Evolutionary conservation across 192 early-diverging fungal genomes (phyloP), one percentile per base, ranked within the genome.

Genomic region (Coemansia brasiliensis): DNA sequence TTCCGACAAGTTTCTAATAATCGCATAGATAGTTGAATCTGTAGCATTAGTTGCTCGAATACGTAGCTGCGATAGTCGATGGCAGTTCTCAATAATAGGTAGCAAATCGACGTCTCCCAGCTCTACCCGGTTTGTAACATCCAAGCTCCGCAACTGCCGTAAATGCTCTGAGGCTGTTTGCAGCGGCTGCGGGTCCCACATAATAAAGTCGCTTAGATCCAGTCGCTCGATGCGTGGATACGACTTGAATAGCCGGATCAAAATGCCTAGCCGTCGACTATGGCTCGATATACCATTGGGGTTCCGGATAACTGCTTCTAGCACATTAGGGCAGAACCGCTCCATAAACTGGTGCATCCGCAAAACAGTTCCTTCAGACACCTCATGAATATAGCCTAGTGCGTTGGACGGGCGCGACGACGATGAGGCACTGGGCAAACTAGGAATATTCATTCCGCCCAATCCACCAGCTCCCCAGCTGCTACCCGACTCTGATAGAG

Each of bases 331-430:
- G 22, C 78, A 80, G 64, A 60, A 80, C 35, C 64, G 56, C 68
- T 80, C 78, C 78, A 80, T 80, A 55, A 67, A 80, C 65, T 74
- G 71, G 38, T 80, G 78, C 72, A 80, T 69, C 35, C 78, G 61
- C 32, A 63, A 42, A 4, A 80, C 72, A 2, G 78, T 80, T 50
- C 78, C 72, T 21, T 80, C 78, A 1, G 78, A 80, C 6, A 74
- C 63, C 39, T 80, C 78, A 39, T 74, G 71, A 7, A 27, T 11
- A 32, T 67, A 61, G 39, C 59, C 48, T 17, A 63, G 41, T 5
- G 56, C 39, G 40, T 58, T 63, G 25, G 43, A 48, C 16, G 63
- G 39, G 6, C 67, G 62, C 41, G 70, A 54, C 3, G 63, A 57
- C 37, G 39, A 57, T 26, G 64, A 57, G 49, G 37, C 20, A n/a